phyloP scores from a whole-genome alignment of 192 early-diverging fungal species.

The Phlyctochytrium planicorne region DNA sequence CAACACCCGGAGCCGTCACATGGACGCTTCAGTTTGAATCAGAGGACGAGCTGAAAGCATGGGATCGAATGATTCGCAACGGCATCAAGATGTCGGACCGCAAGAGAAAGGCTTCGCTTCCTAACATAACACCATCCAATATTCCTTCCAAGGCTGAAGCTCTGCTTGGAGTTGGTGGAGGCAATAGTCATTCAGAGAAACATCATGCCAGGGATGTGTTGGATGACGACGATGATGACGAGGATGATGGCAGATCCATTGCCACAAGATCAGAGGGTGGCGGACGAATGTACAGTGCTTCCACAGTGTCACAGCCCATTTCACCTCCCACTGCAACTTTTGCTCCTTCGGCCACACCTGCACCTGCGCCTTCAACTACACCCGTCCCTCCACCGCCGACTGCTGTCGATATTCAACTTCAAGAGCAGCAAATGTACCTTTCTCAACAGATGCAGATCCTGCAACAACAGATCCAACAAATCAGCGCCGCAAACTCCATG shows the following conservation, averaged over 20 bases:
- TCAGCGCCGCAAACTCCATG: not conserved
- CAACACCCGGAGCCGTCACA: not conserved
- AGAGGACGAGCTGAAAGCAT: conserved; percentile 1
- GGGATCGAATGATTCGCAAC: conserved; percentile 6
- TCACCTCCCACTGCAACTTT: not conserved
- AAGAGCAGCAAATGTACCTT: not conserved
- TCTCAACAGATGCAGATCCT: conserved; percentile 1
- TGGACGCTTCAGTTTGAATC: not conserved
- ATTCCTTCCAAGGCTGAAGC: conserved; percentile 4
- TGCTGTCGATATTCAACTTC: not conserved
- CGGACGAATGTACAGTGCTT: too few species aligned
- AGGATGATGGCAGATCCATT: not conserved
- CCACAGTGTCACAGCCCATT: not conserved
- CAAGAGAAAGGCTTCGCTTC: not conserved
- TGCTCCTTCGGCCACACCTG: not conserved
- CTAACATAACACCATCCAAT: not conserved
- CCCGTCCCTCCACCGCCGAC: too few species aligned
- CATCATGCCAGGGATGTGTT: not conserved
- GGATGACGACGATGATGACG: not conserved
- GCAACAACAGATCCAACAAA: not conserved
- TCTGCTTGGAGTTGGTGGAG: not conserved
- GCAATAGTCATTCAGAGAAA: not conserved
- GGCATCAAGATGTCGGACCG: not conserved
- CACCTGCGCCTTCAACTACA: not conserved
- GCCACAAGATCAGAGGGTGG: too few species aligned